These are phyloP conservation scores for Sarocladium strictum DNA, from an alignment of 2,329 filamentous ascomycete genomes.

Conservation along the genomic window DNA sequence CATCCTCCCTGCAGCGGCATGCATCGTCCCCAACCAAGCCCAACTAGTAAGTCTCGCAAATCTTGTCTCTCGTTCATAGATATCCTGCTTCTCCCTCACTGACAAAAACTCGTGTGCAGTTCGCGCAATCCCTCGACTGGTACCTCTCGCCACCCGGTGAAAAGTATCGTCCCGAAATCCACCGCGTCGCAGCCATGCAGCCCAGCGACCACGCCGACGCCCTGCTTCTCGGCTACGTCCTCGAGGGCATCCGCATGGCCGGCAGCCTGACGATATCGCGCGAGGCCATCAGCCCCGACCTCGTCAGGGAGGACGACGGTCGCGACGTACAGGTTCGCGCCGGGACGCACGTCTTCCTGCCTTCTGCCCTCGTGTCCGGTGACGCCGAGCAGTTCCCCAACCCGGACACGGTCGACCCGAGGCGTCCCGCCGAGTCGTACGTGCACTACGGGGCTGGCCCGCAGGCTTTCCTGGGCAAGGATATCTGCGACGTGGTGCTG, in stretches of 20 bases:
- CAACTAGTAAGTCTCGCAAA: conserved; percentile 47
- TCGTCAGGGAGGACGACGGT: conserved; percentile 46
- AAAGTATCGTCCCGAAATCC: conserved; percentile 53
- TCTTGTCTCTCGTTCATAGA: background rate
- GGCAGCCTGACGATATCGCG: conserved; percentile 58
- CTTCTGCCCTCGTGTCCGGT: conserved; percentile 49
- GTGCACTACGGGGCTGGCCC: conserved; percentile 59
- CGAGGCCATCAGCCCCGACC: conserved; percentile 39
- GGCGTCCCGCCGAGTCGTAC: conserved; percentile 58
- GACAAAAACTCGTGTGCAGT: conserved; percentile 33
- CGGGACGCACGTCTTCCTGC: conserved; percentile 58
- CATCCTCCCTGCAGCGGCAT: conserved; percentile 60
- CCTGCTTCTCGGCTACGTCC: conserved; percentile 60
- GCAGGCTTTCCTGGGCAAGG: conserved; percentile 56
- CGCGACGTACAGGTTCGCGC: conserved; percentile 43
- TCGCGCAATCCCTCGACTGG: conserved; percentile 68
- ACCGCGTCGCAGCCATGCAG: conserved; percentile 50
- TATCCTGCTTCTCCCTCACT: no score
- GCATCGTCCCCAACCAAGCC: conserved; percentile 65
- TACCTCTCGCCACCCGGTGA: conserved; percentile 56
- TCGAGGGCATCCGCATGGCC: conserved; percentile 66
- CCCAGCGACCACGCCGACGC: conserved; percentile 53
- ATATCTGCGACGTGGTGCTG: conserved; percentile 55
- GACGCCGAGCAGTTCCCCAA: conserved; percentile 56
- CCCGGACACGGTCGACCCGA: conserved; percentile 54